Evolutionary conservation across 768 basidiomycete genomes (phyloP).

Genomic region (Dictyophora rubrovolvata): DNA sequence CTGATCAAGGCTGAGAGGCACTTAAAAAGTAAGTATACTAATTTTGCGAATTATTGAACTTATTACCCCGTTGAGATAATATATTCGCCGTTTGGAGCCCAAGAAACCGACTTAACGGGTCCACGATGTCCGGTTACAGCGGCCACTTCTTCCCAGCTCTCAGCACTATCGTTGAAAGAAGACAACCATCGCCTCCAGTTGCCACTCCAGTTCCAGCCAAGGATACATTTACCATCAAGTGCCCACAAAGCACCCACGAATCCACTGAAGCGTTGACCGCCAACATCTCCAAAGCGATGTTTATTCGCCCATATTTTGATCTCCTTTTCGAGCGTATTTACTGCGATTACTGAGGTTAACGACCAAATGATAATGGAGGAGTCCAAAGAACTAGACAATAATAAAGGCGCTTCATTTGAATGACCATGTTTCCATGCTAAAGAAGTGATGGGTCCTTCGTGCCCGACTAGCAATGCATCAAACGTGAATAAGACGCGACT

Average conservation of each 20-base stretch:
- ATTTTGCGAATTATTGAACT: background rate
- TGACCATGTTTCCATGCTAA: slow-evolving; percentile 51
- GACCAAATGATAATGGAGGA: slow-evolving; percentile 95
- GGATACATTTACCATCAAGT: slow-evolving; percentile 43
- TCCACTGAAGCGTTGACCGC: slow-evolving; percentile 82
- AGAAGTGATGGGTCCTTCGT: slow-evolving; percentile 86
- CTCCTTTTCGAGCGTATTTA: slow-evolving; percentile 23
- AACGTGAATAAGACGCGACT: slow-evolving; percentile 72
- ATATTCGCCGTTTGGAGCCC: slow-evolving; percentile 84
- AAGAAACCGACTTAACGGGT: slow-evolving; percentile 67
- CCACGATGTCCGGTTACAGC: slow-evolving; percentile 82
- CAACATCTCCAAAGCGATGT: slow-evolving; percentile 89
- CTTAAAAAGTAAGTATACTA: background rate
- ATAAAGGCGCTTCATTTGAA: slow-evolving; percentile 29
- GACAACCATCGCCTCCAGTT: slow-evolving; percentile 79
- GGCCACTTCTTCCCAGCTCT: slow-evolving; percentile 65
- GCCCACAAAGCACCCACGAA: slow-evolving; percentile 90
- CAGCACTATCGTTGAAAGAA: slow-evolving; percentile 16
- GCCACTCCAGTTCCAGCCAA: slow-evolving; percentile 92
- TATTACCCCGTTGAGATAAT: slow-evolving; percentile 75
- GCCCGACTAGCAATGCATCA: slow-evolving; percentile 91
- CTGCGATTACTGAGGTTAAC: slow-evolving; percentile 43
- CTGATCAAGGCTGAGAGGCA: slow-evolving; percentile 62
- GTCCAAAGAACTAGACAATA: slow-evolving; percentile 91
- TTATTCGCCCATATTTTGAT: slow-evolving; percentile 81